These are phyloP conservation scores for Spergularia azorica DNA, from an alignment of 179 eudicot genomes.

Conservation along the genomic window DNA sequence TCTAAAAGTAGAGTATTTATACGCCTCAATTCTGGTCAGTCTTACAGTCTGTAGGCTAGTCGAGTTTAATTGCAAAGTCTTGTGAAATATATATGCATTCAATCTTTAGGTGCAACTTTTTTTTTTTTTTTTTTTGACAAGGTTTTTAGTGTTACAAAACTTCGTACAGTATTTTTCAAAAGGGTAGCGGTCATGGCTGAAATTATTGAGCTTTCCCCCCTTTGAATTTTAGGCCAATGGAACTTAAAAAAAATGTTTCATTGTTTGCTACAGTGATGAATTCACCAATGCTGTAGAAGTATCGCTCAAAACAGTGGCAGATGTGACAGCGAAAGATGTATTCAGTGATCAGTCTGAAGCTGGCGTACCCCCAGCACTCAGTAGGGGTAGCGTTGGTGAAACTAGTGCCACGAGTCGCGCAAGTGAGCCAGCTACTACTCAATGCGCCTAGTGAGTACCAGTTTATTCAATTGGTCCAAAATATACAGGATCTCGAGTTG, in stretches of 20 bases:
- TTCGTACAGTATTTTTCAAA: too few species aligned
- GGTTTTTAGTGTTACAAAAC: too few species aligned
- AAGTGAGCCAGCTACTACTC: slow-evolving; percentile 56
- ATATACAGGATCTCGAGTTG: slow-evolving; percentile 69
- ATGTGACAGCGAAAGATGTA: slow-evolving; percentile 53
- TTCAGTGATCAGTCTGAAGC: slow-evolving; percentile 47
- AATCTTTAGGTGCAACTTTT: too few species aligned
- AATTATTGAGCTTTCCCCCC: not conserved
- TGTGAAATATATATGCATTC: too few species aligned
- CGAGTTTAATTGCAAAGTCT: too few species aligned
- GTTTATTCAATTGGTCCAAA: slow-evolving; percentile 57
- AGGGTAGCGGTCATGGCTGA: too few species aligned
- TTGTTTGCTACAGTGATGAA: slow-evolving; percentile 53
- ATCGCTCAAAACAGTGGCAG: slow-evolving; percentile 58
- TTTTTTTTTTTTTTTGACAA: too few species aligned
- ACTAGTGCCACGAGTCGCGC: slow-evolving; percentile 69
- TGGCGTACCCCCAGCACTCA: slow-evolving; percentile 29
- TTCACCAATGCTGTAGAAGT: slow-evolving; percentile 70
- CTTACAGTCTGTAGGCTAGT: too few species aligned
- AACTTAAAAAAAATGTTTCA: not conserved
- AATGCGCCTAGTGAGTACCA: slow-evolving; percentile 58
- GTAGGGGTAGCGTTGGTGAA: slow-evolving; percentile 72
- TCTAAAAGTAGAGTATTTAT: too few species aligned
- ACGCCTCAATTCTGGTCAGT: too few species aligned
- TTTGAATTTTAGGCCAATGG: not conserved